Conservation (phyloP, 2,329 filamentous ascomycete species). For the Sclerotiophoma versabilis region DNA sequence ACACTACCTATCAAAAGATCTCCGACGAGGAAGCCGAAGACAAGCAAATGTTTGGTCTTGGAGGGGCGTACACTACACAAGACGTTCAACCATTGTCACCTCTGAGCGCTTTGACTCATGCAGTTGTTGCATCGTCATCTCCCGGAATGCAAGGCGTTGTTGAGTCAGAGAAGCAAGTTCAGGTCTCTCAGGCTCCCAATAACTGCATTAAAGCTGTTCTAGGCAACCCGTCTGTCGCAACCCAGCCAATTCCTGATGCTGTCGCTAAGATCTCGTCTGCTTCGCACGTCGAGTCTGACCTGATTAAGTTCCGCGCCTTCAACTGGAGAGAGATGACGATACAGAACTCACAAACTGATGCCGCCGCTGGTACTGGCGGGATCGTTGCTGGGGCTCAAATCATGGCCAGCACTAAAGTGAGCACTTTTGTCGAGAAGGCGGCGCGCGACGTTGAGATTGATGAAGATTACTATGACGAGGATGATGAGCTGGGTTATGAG, state of each 20-base stretch:
- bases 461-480: not conserved
- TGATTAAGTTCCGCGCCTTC: no score
- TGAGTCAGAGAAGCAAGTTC: no score
- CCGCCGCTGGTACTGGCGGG: not conserved
- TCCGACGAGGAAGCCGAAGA: not conserved
- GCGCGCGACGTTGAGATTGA: not conserved
- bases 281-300: no score
- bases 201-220: no score
- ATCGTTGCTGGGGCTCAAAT: not conserved
- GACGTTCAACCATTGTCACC: not conserved
- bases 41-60: not conserved
- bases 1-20: not conserved
- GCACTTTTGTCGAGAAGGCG: not conserved
- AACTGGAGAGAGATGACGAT: no score
- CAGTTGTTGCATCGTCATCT: not conserved
- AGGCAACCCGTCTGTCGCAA: no score
- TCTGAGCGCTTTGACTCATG: not conserved
- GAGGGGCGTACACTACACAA: not conserved
- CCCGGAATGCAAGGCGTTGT: not conserved
- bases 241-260: not conserved
- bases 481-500: not conserved
- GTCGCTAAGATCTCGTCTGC: no score
- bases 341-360: no score
- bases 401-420: not conserved
- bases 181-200: no score